Evolutionary conservation across 148 eudicot species (phyloP), one percentile per base, ranked within the genome.

Genomic region (Vaccinium vitisidaea): DNA sequence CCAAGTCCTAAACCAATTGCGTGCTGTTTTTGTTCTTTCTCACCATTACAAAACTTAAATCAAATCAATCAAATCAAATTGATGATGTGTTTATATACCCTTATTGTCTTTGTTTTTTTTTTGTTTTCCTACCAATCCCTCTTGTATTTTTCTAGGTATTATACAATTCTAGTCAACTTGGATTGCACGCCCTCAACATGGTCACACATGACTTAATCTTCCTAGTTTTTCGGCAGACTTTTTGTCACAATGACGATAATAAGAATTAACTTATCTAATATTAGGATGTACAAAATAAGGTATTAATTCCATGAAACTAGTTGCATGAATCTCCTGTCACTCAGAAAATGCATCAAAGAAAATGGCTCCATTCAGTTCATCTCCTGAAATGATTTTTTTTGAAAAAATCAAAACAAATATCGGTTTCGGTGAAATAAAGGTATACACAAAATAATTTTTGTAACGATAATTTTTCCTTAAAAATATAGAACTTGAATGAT

Each of bases 121-220:
- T 25, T 11, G 25, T 23, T 30, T 70, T 70, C 27, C 43, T 27
- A 70, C 75, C 75, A 30, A 70, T 70, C 43, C 43, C 43, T 30
- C 36, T 27, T 70, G 36, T 30, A 70, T 70, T 70, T 70, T 70
- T 30, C 75, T 70, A 70, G 18, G 36, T 30, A 70, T 70, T 11
- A 25, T 30, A 13, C 75, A 70, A 70, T 30, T 30, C 75, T 70
- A 70, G 75, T 70, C 75, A 70, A 70, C 39, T 70, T 30, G 43
- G 8, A 30, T 70, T 70, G 75, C 75, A 70, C 75, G 75, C 75
- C 75, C 43, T 25, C 74, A 69, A 69, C 74, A 25, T 69, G 74
- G 25, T 69, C 74, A 67, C 43, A 69, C 43, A 69, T 69, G 39
- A 30, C 74, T 27, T 25, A 69, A 69, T 69, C 75, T 30, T 30